These are phyloP conservation scores for Botryosphaeria agaves DNA, from an alignment of 2,329 filamentous ascomycete genomes.

Conservation along the genomic window DNA sequence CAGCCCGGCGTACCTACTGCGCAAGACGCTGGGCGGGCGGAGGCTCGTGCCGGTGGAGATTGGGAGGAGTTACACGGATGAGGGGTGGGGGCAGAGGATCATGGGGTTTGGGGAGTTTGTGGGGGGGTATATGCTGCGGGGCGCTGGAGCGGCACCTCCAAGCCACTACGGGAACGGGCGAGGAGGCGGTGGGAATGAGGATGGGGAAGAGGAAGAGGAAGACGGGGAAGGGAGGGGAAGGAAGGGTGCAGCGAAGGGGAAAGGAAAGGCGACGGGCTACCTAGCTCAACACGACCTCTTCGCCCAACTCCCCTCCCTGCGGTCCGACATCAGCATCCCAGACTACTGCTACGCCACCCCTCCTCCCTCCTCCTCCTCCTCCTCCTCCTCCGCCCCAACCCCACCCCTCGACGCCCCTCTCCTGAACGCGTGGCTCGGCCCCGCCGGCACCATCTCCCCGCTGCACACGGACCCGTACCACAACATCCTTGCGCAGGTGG, in stretches of 20 bases:
- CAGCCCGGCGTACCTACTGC: conserved; percentile 54
- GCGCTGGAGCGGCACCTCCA: background rate
- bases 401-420: conserved; percentile 36
- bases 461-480: conserved; percentile 90
- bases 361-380: conserved; percentile 41
- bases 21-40: conserved; percentile 55
- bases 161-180: conserved; percentile 1
- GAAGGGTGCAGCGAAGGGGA: too few species aligned
- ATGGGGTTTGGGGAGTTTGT: conserved; percentile 61
- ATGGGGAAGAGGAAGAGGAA: conserved; percentile 5
- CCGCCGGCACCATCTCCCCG: conserved; percentile 72
- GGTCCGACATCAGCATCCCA: conserved; percentile 59
- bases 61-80: conserved; percentile 74
- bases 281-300: conserved; percentile 87
- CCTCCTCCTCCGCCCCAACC: conserved; percentile 2
- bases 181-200: conserved; percentile 4
- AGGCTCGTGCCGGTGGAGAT: conserved; percentile 75
- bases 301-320: conserved; percentile 58
- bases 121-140: conserved; percentile 34
- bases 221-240: background rate
- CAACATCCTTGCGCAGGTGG: conserved; percentile 78
- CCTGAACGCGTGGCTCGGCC: conserved; percentile 88
- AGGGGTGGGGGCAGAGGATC: conserved; percentile 68
- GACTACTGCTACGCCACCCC: conserved; percentile 69
- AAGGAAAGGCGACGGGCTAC: conserved; percentile 42